Evolutionary conservation across 2,329 filamentous ascomycete genomes (phyloP).

Genomic region (Nigrospora sphaerica): DNA sequence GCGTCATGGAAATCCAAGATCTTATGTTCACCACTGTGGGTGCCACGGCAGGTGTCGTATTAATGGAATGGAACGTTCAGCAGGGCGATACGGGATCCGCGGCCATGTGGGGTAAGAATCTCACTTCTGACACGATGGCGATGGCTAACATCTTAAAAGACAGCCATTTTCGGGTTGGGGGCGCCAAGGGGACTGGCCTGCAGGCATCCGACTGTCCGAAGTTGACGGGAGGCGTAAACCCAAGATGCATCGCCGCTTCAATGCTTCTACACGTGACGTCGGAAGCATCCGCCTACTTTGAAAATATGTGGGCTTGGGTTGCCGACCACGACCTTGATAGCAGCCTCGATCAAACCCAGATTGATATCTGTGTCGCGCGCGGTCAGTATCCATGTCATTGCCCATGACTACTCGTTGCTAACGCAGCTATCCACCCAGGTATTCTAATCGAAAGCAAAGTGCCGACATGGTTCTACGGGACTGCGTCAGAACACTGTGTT

Average conservation of each 20-base stretch:
- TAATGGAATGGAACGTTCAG: constrained; percentile 67
- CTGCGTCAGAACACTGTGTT: constrained; percentile 40
- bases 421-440: no score
- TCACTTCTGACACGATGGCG: no score
- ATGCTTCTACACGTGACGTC: constrained; percentile 38
- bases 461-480: constrained; percentile 32
- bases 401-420: no score
- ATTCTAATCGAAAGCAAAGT: constrained; percentile 24
- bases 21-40: constrained; percentile 61
- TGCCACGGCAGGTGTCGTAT: constrained; percentile 59
- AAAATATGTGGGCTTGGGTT: constrained; percentile 59
- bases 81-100: constrained; percentile 37
- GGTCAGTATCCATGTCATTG: no score
- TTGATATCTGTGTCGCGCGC: constrained; percentile 25
- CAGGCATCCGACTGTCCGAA: constrained; percentile 54
- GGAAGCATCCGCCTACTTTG: constrained; percentile 37
- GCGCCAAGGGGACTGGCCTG: constrained; percentile 60
- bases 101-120: constrained; percentile 40
- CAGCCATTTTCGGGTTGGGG: constrained; percentile 66
- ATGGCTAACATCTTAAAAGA: constrained; percentile 29
- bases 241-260: constrained; percentile 53
- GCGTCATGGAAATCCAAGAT: constrained; percentile 62
- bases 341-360: constrained; percentile 30
- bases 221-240: constrained; percentile 31
- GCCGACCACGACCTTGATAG: constrained; percentile 54